Base-by-base conservation (phyloP, 805 yeast species). In the Millerago galiae region DNA sequence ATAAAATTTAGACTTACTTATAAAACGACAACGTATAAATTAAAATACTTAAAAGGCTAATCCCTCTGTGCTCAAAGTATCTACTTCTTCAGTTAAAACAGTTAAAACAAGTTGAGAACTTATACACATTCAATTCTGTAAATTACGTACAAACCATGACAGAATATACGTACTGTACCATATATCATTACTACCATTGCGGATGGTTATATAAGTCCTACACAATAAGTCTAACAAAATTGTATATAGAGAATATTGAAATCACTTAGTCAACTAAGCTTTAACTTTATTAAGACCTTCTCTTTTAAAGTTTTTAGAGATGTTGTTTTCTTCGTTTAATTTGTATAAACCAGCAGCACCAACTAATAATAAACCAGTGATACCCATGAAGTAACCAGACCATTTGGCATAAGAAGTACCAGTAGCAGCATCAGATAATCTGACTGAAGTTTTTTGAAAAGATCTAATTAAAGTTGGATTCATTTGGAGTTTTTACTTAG, bases 391-490 rank as follows among this genome's bases (percentile, higher is more conserved):
- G 48, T 55, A 53, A 35, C 41, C 51, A 25, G 45, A 34, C 60
- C 60, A 57, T 48, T 48, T 50, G 39, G 40, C 50, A 18, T 46
- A 21, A 9, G 46, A 38, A 30, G 31, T 36, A 39, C 53, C 52
- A 25, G 53, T 31, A 17, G 46, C 40, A 24, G 45, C 47, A 18
- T 21, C 45, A 28, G 38, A 50, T 46, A 54, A 41, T 53, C 58
- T 54, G 42, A 46, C 44, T 35, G 50, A 46, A 15, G 61, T 49
- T 48, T 48, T 46, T 44, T 50, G 48, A 54, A 57, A 57, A 40
- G 53, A 32, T 53, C 57, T 56, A 38, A 45, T 50, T 9, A 49
- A 40, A 28, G 61, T 51, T 41, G 60, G 55, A 53, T 43, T 50
- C 61, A 57, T 57, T 17, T 32, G 4, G 24, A 21, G 7, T 21